Base-by-base conservation (phyloP, 2,329 filamentous ascomycete genomes). In the Aspergillus flavus region DNA sequence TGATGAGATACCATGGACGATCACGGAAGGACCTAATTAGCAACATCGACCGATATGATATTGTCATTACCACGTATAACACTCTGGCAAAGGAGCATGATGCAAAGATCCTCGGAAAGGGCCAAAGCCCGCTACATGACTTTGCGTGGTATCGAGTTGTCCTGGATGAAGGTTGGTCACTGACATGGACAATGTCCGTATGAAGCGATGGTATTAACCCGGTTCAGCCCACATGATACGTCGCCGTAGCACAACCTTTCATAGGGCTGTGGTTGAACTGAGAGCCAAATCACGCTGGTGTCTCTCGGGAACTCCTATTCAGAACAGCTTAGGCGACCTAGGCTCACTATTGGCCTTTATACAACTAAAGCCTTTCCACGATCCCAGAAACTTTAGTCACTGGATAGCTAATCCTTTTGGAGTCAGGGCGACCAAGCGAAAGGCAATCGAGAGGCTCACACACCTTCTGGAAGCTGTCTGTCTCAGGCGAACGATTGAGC, bases 231-330 rank as follows among this genome's bases (percentile, higher is more conserved):
- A 86, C 61, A 76, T 78, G 2, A 85, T 87, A 28, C 81, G 84
- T n/a, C 81, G 80, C 2, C 77, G 76, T 21, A 73, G 79, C 5
- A 86, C 83, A 1, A 76, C 74, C 0, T 77, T 83, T 11, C 77
- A 83, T 63, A 76, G 75, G 1, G 78, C 82, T 0, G 81, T 82
- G 4, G 67, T 71, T 26, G 73, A 78, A 0, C 73, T 87, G 0
- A 61, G 69, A 1, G 80, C 84, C 0, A 73, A 75, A 2, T 80
- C 78, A 0, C 77, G 85, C 10, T 87, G 85, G 84, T 85, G 83
- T 64, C 74, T 86, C 0, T 83, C 82, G 0, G 84, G 83, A 0
- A 86, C 84, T 0, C 85, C 84, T 0, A 82, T 87, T 28, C 85
- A 87, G 62, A 87, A 87, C 65, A 75, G 73, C 2, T 74, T 87